Evolutionary conservation across 257 asterid species (phyloP), one percentile per base, ranked within the genome.

Genomic region (Rhazya stricta): DNA sequence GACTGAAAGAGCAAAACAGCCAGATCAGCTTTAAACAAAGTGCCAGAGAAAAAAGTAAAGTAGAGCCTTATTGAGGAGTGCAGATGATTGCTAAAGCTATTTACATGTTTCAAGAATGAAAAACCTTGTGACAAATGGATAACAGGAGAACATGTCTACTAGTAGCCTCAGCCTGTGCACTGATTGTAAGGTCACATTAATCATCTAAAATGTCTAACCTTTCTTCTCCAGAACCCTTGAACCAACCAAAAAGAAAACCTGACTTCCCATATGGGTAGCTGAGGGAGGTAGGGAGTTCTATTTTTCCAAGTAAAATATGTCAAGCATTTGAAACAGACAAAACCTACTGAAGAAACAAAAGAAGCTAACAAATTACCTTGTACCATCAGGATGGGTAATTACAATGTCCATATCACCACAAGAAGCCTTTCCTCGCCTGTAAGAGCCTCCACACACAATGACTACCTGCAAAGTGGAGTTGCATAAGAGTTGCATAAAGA

Each of bases 401-500:
- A 94, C 89, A 79, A 92, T 79, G 75, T 94, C 99, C 94, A 94
- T 72, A 82, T 94, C 99, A 81, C 99, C 99, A 83, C 99, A 92
- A 71, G 97, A 78, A 74, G 93, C 84, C 83, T 90, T 92, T 80
- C 99, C 99, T 66, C 99, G 97, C 79, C 98, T 88, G 69, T 86
- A 94, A 73, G 98, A 94, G 81, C 98, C 99, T 81, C 99, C 98
- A 80, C 99, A 94, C 71, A 92, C 79, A 79, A 94, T 79, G 67
- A 45, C 77, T 53, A 86, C 96, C 99, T 94, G 83, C 73, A 79
- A 62, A 80, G 80, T 29, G 60, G 67, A 54, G 54, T 48, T 66
- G 16, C 6, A 30, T 16, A 6, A 30, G 39, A 61, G 9, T 54
- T 61, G 18, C 67, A 30, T 32, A 61, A 32, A 61, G 42, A 6